These are phyloP conservation scores for Tetragonia tetragonoides DNA, from an alignment of 148 eudicot species.

Conservation along the genomic window DNA sequence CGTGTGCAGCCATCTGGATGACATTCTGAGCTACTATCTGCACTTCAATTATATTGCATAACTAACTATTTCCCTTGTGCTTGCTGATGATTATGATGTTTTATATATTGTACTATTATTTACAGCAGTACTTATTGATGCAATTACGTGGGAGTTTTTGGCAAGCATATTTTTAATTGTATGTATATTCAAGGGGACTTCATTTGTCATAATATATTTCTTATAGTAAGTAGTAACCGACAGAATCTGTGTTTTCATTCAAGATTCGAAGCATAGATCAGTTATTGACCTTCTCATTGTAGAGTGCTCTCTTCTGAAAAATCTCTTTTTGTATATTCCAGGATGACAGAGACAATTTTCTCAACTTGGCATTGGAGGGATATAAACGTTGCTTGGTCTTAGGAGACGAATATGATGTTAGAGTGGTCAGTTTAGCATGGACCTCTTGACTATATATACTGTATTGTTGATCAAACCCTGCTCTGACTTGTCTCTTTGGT, in stretches of 20 bases:
- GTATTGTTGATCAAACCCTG: neutral
- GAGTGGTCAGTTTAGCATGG: conserved; percentile 60
- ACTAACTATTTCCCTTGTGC: neutral
- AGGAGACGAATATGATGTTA: conserved; percentile 93
- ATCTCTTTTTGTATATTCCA: conserved; percentile 26
- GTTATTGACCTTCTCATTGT: neutral
- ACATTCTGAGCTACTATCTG: neutral
- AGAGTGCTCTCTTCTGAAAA: neutral
- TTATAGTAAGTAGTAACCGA: neutral
- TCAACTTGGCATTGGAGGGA: conserved; percentile 76
- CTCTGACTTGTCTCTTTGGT: neutral
- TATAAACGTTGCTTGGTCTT: conserved; percentile 80
- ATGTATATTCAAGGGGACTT: neutral
- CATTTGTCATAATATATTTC: neutral
- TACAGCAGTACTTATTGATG: neutral
- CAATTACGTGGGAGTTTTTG: neutral
- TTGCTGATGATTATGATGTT: neutral
- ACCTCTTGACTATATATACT: conserved; percentile 14
- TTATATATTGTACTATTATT: neutral
- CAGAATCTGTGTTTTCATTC: neutral
- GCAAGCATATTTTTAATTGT: neutral
- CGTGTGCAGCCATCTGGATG: neutral
- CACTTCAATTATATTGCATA: neutral
- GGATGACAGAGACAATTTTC: conserved; percentile 92
- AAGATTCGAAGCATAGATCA: neutral